Evolutionary conservation across 139 green algal genomes (phyloP).

Genomic region (Asterochloris sp.): DNA sequence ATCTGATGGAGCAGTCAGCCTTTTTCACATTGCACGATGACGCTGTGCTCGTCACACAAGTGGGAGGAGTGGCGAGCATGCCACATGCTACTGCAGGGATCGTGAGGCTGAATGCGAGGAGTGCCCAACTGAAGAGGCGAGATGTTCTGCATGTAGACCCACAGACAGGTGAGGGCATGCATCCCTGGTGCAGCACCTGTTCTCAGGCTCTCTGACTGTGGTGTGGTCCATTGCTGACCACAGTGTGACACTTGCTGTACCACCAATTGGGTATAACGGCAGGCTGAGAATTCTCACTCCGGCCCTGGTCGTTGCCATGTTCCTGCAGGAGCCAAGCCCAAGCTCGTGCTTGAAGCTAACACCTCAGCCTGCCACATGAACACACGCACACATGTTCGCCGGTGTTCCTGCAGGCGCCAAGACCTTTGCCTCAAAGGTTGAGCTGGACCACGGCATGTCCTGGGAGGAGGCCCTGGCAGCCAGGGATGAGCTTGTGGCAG

Average conservation of each 20-base stretch:
- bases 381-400: neutral
- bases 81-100: too few relatives aligned
- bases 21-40: too few relatives aligned
- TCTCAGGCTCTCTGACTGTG: neutral
- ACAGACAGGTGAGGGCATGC: neutral
- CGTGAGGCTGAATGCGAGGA: too few relatives aligned
- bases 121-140: slow-evolving; percentile 3
- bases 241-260: too few relatives aligned
- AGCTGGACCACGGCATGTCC: slow-evolving; percentile 43
- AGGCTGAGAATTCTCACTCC: neutral
- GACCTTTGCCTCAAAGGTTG: slow-evolving; percentile 35
- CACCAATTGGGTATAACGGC: neutral
- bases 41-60: too few relatives aligned
- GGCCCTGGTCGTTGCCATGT: neutral
- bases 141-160: slow-evolving; percentile 36
- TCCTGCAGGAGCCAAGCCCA: neutral
- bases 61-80: too few relatives aligned
- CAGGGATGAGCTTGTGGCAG: slow-evolving; percentile 13
- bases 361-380: neutral
- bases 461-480: slow-evolving; percentile 34
- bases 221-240: neutral
- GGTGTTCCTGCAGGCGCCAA: slow-evolving; percentile 33
- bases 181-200: too few relatives aligned
- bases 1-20: too few relatives aligned
- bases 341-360: neutral